These are phyloP conservation scores for Asterochloris sp. DNA, from an alignment of 139 green algal genomes.

Conservation along the genomic window DNA sequence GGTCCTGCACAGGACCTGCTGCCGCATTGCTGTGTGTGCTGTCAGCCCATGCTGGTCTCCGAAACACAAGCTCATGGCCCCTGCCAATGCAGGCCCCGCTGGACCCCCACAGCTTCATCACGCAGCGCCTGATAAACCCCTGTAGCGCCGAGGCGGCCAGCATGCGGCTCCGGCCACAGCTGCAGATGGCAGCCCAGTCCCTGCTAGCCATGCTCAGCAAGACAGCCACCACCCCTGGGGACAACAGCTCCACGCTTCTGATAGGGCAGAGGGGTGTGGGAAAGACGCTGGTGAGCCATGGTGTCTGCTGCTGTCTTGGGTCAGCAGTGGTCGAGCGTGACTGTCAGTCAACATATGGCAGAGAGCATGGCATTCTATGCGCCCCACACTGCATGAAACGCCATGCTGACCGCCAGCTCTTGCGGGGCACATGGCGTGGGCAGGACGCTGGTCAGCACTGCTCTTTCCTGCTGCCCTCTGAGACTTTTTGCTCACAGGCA, in stretches of 20 bases:
- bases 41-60: not conserved
- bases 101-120: not conserved
- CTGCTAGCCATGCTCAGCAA: constrained; percentile 29
- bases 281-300: constrained; percentile 45
- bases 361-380: not conserved
- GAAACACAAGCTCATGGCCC: no score
- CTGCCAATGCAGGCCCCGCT: not conserved
- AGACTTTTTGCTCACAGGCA: no score
- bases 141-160: constrained; percentile 10
- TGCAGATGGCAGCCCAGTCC: constrained; percentile 10
- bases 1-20: no score
- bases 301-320: not conserved
- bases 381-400: not conserved
- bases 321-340: not conserved
- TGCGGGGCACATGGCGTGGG: no score
- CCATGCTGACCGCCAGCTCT: not conserved
- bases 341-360: not conserved
- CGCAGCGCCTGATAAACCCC: constrained; percentile 7
- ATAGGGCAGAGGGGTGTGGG: constrained; percentile 42
- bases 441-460: no score
- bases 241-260: constrained; percentile 39
- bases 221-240: constrained; percentile 23
- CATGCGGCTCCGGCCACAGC: constrained; percentile 27
- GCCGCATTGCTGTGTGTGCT: not conserved
- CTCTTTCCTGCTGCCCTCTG: no score